Evolutionary conservation across 2,329 filamentous ascomycete genomes (phyloP), one percentile per base, ranked within the genome.

Genomic region (Coccinonectria pachysandricola): DNA sequence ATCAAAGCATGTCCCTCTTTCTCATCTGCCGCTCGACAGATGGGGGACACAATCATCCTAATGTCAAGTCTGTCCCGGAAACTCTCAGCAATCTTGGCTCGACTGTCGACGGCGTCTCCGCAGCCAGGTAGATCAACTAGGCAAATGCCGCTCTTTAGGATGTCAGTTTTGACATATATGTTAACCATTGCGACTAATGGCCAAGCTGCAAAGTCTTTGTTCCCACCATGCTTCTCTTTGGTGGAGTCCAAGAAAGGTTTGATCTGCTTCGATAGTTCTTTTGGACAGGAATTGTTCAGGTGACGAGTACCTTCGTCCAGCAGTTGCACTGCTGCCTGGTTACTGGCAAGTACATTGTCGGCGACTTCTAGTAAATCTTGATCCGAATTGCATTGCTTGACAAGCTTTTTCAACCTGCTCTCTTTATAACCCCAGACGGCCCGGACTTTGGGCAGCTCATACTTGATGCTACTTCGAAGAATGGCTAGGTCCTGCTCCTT

Each of bases 41-140:
- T 32, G 1, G 45, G 42, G 0, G 41, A 23, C 0, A 56, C 49
- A 0, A 56, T 35, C 15, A 54, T 22, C 0, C 48, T 47, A 3
- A 51, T 35, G 7, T 47, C 40, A 0, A 56, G 28, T 0, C 22
- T 27, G 0, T 32, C n/a, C 4, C 40, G 40, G 11, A 33, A 42
- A 0, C 31, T 28, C 3, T 31, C 10, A 0, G 52, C 47, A 0
- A 55, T 26, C 0, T 31, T 23, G 0, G 41, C 40, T 3, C 54
- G 48, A 12, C 48, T 49, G 2, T 34, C 29, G 0, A 39, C 32
- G 0, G 32, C 30, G 11, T 74, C 69, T 1, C 62, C 60, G 0
- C 67, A 53, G 6, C 69, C 68, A 0, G 68, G 68, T 0, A 73
- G 50, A 32, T 73, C 66, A 1, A 71, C 65, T 4, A 72, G 49